Conservation (phyloP, 305 asterid species). For the Fraxinus greggii region DNA sequence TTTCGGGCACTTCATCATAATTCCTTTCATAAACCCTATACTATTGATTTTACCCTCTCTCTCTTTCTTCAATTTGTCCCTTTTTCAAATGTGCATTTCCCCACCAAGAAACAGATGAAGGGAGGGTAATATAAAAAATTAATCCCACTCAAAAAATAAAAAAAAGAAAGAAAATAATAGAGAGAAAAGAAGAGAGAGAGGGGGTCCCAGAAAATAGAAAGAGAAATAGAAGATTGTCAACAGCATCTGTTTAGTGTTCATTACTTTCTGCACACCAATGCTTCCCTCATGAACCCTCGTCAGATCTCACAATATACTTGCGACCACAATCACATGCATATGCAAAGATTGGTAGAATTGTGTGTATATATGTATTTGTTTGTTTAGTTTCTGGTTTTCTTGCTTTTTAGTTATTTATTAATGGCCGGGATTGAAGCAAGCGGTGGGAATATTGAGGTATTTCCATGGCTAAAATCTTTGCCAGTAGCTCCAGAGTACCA, state of each 20-base stretch:
- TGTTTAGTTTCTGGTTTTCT: slow-evolving; percentile 13
- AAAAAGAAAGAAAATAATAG: background rate
- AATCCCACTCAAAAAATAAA: background rate
- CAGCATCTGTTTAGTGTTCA: slow-evolving; percentile 24
- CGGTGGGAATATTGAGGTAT: slow-evolving; percentile 62
- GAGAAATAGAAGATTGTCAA: slow-evolving; percentile 41
- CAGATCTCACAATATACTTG: slow-evolving; percentile 50
- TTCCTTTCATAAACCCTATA: background rate
- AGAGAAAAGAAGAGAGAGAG: background rate
- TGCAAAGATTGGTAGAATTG: slow-evolving; percentile 22
- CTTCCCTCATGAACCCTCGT: slow-evolving; percentile 34
- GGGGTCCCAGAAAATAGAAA: slow-evolving; percentile 27
- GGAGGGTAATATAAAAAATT: slow-evolving; percentile 11
- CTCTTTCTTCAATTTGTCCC: background rate
- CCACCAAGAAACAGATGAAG: slow-evolving; percentile 40
- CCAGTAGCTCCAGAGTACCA: slow-evolving; percentile 96
- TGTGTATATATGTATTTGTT: slow-evolving; percentile 13
- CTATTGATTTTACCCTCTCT: background rate
- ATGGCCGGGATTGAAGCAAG: slow-evolving; percentile 68
- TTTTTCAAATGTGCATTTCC: slow-evolving; percentile 50
- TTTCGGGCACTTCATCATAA: no score
- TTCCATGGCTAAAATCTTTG: slow-evolving; percentile 84
- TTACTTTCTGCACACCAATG: slow-evolving; percentile 31
- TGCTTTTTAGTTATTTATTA: slow-evolving; percentile 19
- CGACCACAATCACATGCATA: slow-evolving; percentile 19